Evolutionary conservation across 1,284 basidiomycete species (phyloP).

Genomic region (Boletus sp.): DNA sequence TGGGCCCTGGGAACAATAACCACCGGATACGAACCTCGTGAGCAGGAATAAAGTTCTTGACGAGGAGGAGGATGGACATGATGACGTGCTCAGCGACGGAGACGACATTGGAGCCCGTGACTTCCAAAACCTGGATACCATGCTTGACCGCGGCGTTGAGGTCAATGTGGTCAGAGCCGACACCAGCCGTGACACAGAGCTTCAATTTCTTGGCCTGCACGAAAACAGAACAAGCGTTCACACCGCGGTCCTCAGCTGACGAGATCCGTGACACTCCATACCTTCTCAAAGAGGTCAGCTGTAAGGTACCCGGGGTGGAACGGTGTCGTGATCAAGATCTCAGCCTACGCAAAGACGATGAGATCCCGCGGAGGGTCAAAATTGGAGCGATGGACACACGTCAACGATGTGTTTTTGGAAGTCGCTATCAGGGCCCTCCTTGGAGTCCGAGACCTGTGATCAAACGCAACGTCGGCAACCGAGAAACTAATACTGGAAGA

Average conservation of each 20-base stretch:
- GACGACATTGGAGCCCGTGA: conserved; percentile 82
- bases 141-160: conserved; percentile 83
- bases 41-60: conserved; percentile 69
- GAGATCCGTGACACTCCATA: conserved; percentile 17
- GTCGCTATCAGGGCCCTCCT: conserved; percentile 81
- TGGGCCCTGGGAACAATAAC: background rate
- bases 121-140: conserved; percentile 81
- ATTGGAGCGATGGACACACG: conserved; percentile 40
- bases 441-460: conserved; percentile 73
- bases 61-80: conserved; percentile 71
- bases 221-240: conserved; percentile 2
- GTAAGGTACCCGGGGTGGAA: conserved; percentile 93
- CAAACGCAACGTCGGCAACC: background rate
- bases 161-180: conserved; percentile 93
- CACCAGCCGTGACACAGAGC: conserved; percentile 90
- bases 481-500: background rate
- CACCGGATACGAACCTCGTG: conserved; percentile 40
- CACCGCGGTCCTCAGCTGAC: background rate
- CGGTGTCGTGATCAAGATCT: conserved; percentile 85
- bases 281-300: conserved; percentile 69
- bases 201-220: conserved; percentile 85
- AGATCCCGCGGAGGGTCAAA: conserved; percentile 4
- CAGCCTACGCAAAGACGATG: conserved; percentile 42
- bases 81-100: conserved; percentile 93
- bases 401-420: conserved; percentile 89